Base-by-base conservation (phyloP, 495 filamentous ascomycete species). In the Sordaria brevicollis region DNA sequence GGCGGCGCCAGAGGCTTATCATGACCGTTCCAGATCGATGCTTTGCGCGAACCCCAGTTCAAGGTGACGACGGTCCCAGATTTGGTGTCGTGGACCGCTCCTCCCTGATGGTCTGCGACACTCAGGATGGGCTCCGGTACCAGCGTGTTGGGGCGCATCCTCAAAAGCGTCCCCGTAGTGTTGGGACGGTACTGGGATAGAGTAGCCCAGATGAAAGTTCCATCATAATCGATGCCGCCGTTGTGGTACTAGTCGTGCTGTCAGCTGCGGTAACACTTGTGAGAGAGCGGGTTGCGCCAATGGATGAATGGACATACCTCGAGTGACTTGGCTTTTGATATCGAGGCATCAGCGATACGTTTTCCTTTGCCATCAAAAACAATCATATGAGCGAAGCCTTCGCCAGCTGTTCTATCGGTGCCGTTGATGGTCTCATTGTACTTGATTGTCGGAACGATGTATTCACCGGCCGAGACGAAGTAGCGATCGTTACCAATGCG, bases 151-250 rank as follows among this genome's bases (percentile, higher is more conserved):
- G 79, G 79, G 31, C 76, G 74, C 43, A 80, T 73, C 31, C 76
- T 69, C 65, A 77, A 74, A 17, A 80, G 76, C 19, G 75, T 80
- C 4, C 77, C 79, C 3, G 79, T 80, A n/a, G 75, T 75, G 68
- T 80, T 78, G 5, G 80, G 79, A 17, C 80, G 74, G 70, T 81
- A 78, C 71, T 82, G 77, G 19, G 75, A 69, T 10, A 81, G 54
- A 0, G 78, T 76, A 0, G 72, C 71, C 79, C 79, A 82, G 31
- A 81, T 76, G 35, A 77, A 80, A 8, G 72, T 74, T n/a, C 79
- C 79, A 67, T 82, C 79, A 62, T 81, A 82, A 66, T 81, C 80
- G 37, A 82, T 74, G 5, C 79, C 80, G 9, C 80, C 78, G 36
- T 68, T 70, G 70, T 81, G 79, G 65, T 80, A 80, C 68, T 75